phyloP scores from a whole-genome alignment of 164 flowering plant genomes.

The Vitis cinerea region DNA sequence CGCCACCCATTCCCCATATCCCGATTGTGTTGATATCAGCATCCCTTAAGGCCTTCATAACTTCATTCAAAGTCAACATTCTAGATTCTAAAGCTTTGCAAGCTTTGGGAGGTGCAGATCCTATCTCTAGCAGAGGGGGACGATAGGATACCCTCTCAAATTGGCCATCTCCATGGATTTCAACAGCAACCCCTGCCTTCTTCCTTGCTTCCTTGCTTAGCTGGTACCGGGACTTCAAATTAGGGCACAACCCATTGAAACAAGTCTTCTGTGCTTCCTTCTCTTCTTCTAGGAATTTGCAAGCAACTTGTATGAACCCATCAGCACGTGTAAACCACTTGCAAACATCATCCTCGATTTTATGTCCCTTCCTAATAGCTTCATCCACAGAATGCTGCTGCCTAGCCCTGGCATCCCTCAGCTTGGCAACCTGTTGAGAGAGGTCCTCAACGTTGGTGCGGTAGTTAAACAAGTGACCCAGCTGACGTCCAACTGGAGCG shows the following conservation, averaged over 20 bases:
- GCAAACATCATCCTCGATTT: too few relatives aligned
- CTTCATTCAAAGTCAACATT: neutral
- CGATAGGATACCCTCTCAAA: neutral
- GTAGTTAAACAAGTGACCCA: too few relatives aligned
- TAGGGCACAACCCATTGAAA: slow-evolving; percentile 4
- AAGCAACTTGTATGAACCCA: too few relatives aligned
- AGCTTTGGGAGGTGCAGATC: neutral
- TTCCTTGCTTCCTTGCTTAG: neutral
- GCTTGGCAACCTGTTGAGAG: too few relatives aligned
- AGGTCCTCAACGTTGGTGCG: too few relatives aligned
- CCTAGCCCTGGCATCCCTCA: too few relatives aligned
- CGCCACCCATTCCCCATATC: slow-evolving; percentile 8
- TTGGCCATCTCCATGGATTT: neutral
- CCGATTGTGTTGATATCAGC: slow-evolving; percentile 7
- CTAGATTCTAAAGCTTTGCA: neutral
- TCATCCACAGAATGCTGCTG: too few relatives aligned
- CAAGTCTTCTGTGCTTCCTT: neutral
- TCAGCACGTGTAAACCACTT: too few relatives aligned
- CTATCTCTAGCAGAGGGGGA: neutral
- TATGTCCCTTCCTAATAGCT: too few relatives aligned
- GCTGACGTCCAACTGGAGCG: too few relatives aligned
- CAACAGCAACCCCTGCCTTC: neutral
- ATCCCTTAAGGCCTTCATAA: slow-evolving; percentile 1
- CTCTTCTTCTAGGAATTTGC: too few relatives aligned
- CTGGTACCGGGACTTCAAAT: neutral